These are phyloP conservation scores for Arthrobotrys conoides DNA, from an alignment of 2,329 filamentous ascomycete species.

Conservation along the genomic window DNA sequence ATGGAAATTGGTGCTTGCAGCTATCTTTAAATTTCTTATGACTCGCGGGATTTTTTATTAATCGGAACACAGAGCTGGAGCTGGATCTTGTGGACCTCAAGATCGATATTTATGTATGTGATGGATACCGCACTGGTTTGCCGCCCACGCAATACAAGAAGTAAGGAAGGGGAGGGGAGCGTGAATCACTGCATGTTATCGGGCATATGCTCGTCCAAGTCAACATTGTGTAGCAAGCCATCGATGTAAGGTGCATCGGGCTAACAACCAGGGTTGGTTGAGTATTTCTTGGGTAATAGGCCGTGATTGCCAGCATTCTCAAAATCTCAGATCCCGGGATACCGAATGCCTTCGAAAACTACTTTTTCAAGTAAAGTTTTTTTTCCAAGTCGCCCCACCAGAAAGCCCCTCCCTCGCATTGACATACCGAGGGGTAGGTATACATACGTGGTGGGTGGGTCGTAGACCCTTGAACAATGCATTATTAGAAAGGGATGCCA, in stretches of 20 bases:
- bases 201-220: slow-evolving; percentile 39
- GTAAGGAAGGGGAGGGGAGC: slow-evolving; percentile 28
- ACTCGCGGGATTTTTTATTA: slow-evolving; percentile 27
- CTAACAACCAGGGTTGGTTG: slow-evolving; percentile 39
- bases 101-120: slow-evolving; percentile 61
- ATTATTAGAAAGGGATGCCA: slow-evolving; percentile 37
- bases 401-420: slow-evolving; percentile 21
- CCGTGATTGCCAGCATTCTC: background rate
- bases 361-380: slow-evolving; percentile 16
- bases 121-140: slow-evolving; percentile 23
- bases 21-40: slow-evolving; percentile 30
- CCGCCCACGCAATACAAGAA: slow-evolving; percentile 26
- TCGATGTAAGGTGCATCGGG: slow-evolving; percentile 52
- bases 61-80: slow-evolving; percentile 58
- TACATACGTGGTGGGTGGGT: slow-evolving; percentile 22
- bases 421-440: slow-evolving; percentile 10
- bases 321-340: slow-evolving; percentile 37
- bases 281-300: background rate
- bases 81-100: slow-evolving; percentile 59
- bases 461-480: slow-evolving; percentile 28
- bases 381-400: slow-evolving; percentile 15
- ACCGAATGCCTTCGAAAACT: slow-evolving; percentile 17
- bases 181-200: slow-evolving; percentile 10
- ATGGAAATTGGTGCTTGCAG: background rate
- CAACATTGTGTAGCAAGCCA: slow-evolving; percentile 54